Conservation (phyloP, 2,329 filamentous ascomycete species). For the Aspergillus ustus region DNA sequence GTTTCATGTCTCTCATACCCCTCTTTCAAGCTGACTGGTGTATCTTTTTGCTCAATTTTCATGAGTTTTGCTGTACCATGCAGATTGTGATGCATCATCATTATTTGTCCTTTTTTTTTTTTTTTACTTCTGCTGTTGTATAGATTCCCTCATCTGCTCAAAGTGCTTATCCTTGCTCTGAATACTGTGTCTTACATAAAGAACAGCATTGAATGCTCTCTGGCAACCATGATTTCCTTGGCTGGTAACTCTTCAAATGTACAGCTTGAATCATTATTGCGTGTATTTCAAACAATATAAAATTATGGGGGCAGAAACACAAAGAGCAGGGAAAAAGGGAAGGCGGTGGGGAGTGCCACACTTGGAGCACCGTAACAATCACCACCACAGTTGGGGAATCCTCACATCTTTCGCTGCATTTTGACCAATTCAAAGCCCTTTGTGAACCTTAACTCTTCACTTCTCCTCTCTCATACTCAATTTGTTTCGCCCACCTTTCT, state of each 20-base stretch:
- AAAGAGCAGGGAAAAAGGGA: background rate
- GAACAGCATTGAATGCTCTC: background rate
- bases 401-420: slow-evolving; percentile 9
- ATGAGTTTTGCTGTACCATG: slow-evolving; percentile 8
- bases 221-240: background rate
- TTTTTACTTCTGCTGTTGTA: background rate
- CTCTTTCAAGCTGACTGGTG: slow-evolving; percentile 16
- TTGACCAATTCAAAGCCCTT: slow-evolving; percentile 19
- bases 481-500: slow-evolving; percentile 12
- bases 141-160: background rate
- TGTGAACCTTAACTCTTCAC: slow-evolving; percentile 18
- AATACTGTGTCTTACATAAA: background rate
- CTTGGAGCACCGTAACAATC: slow-evolving; percentile 11
- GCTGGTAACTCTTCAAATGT: background rate
- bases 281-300: background rate
- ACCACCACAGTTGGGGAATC: slow-evolving; percentile 9
- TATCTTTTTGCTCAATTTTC: slow-evolving; percentile 6
- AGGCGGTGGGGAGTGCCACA: slow-evolving; percentile 23
- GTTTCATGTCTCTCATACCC: slow-evolving; percentile 27
- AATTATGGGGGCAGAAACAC: background rate
- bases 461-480: slow-evolving; percentile 15
- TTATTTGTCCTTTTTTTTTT: slow-evolving; percentile 5
- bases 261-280: background rate
- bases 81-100: background rate
- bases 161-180: background rate